Evolutionary conservation across 2,329 filamentous ascomycete species (phyloP).

Genomic region (Talaromyces funiculosus): DNA sequence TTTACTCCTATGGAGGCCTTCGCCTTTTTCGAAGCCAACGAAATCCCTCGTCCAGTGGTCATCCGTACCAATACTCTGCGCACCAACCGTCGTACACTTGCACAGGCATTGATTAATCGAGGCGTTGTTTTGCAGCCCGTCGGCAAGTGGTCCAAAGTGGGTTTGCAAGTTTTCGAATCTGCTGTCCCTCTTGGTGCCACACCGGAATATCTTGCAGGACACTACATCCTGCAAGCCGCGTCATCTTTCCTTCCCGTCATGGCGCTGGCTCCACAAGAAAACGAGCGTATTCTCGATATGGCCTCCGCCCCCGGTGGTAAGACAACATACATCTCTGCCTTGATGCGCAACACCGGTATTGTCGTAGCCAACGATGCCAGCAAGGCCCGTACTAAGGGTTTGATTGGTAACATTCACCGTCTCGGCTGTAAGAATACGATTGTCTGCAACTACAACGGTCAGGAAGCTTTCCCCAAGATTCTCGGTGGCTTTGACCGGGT

Average conservation of each 20-base stretch:
- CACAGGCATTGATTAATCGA: slow-evolving; percentile 89
- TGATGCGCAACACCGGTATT: slow-evolving; percentile 96
- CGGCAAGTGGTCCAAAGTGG: slow-evolving; percentile 98
- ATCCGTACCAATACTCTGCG: slow-evolving; percentile 95
- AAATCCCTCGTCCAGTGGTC: slow-evolving; percentile 85
- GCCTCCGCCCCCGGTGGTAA: slow-evolving; percentile 93
- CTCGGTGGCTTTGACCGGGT: slow-evolving; percentile 96
- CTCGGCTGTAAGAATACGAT: slow-evolving; percentile 89
- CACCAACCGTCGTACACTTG: slow-evolving; percentile 69
- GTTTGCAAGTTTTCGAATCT: slow-evolving; percentile 91
- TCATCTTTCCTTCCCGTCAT: slow-evolving; percentile 97
- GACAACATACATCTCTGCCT: slow-evolving; percentile 88
- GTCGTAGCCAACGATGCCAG: slow-evolving; percentile 96
- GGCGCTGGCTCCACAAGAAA: slow-evolving; percentile 88
- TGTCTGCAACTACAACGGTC: slow-evolving; percentile 90
- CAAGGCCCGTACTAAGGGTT: slow-evolving; percentile 87
- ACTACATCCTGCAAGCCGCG: slow-evolving; percentile 96
- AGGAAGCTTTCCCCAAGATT: slow-evolving; percentile 79
- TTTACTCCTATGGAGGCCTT: slow-evolving; percentile 93
- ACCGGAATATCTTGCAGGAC: slow-evolving; percentile 91
- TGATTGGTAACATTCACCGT: slow-evolving; percentile 97
- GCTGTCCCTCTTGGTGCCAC: slow-evolving; percentile 85
- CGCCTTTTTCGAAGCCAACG: slow-evolving; percentile 98
- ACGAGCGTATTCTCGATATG: slow-evolving; percentile 90
- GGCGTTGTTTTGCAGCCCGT: slow-evolving; percentile 95